These are phyloP conservation scores for Pilaira anomala DNA, from an alignment of 192 early-diverging fungal genomes.

Conservation along the genomic window DNA sequence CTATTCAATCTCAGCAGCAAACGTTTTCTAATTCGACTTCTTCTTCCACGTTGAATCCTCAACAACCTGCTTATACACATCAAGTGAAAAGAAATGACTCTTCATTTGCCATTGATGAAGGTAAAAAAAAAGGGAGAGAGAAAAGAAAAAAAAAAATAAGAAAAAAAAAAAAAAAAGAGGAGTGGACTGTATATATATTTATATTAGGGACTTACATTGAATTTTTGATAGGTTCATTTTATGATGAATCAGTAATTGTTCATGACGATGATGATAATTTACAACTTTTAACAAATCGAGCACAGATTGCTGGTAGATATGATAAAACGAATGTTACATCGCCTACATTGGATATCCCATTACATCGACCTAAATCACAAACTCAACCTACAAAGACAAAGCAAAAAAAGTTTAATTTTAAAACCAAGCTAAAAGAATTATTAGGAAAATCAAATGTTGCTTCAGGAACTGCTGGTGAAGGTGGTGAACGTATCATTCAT, in stretches of 20 bases:
- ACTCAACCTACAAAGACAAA: background rate
- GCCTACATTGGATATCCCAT: background rate
- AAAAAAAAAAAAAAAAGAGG: background rate
- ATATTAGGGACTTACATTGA: background rate
- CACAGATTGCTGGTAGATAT: background rate
- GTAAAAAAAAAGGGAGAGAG: background rate
- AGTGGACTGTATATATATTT: too few relatives aligned
- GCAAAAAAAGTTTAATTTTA: background rate
- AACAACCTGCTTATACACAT: background rate
- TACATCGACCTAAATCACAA: background rate
- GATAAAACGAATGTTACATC: background rate
- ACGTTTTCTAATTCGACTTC: background rate
- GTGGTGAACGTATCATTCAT: constrained; percentile 70
- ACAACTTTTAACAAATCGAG: constrained; percentile 3
- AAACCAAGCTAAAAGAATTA: background rate
- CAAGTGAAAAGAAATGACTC: constrained; percentile 1
- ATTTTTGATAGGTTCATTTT: constrained; percentile 13
- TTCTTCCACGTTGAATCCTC: background rate
- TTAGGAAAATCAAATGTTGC: background rate
- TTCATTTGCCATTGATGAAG: constrained; percentile 14
- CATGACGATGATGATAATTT: constrained; percentile 27
- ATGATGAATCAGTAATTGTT: constrained; percentile 20
- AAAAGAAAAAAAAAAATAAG: background rate
- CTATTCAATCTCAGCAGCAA: background rate
- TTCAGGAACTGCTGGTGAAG: constrained; percentile 3